Percentiles rank a stretch among this genome's conserved stretches.
Conservation (phyloP, 345 rosid species). For the Combretum micranthum region DNA sequence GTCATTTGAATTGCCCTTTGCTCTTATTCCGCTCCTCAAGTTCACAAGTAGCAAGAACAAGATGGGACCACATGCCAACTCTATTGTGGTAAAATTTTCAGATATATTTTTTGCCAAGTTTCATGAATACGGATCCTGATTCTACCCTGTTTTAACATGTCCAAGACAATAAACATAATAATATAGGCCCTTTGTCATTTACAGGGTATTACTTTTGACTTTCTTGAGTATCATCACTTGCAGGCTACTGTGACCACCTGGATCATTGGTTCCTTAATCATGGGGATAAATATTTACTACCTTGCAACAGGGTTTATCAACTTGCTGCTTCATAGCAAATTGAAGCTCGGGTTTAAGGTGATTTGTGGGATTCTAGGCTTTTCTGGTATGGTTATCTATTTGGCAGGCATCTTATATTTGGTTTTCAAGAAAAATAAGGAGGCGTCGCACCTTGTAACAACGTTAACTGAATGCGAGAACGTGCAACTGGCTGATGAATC, state of each 20-base stretch:
- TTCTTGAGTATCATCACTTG: not conserved
- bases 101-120: not conserved
- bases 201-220: too few relatives aligned
- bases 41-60: constrained; percentile 59
- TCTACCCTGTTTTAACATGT: too few relatives aligned
- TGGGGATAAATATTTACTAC: constrained; percentile 58
- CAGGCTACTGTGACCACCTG: constrained; percentile 56
- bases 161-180: too few relatives aligned
- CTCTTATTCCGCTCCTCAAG: constrained; percentile 67
- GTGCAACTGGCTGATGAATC: too few relatives aligned
- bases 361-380: constrained; percentile 43
- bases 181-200: too few relatives aligned
- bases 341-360: constrained; percentile 33
- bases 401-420: constrained; percentile 34
- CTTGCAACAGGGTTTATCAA: constrained; percentile 38
- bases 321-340: constrained; percentile 40
- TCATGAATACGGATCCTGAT: not conserved
- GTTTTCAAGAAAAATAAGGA: constrained; percentile 38
- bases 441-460: too few relatives aligned
- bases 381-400: constrained; percentile 47
- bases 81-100: constrained; percentile 27
- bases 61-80: constrained; percentile 74
- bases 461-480: too few relatives aligned
- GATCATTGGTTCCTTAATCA: constrained; percentile 45
- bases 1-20: constrained; percentile 70